These are phyloP conservation scores for Triglochin maritima DNA, from an alignment of 106 monocot genomes.

Conservation along the genomic window DNA sequence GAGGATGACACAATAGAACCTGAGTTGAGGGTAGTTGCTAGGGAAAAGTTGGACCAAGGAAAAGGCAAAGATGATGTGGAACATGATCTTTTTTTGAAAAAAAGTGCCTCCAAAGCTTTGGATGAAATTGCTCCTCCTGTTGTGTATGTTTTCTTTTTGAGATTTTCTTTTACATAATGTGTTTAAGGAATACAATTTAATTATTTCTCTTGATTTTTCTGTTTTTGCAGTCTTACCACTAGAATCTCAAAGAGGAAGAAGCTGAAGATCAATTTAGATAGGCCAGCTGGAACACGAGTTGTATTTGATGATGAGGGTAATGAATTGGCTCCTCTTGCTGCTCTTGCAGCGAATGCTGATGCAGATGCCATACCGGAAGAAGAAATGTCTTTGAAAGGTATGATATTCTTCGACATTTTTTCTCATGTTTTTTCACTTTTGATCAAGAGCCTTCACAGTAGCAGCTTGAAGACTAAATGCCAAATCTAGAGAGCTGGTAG, in stretches of 20 bases:
- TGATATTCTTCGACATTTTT: background rate
- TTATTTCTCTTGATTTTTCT: conserved; percentile 5
- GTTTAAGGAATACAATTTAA: background rate
- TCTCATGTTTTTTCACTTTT: too few relatives aligned
- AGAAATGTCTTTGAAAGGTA: conserved; percentile 1
- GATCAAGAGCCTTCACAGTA: too few relatives aligned
- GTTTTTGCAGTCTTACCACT: conserved; percentile 29
- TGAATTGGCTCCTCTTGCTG: conserved; percentile 58
- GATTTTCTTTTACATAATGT: background rate
- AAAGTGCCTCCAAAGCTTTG: conserved; percentile 16
- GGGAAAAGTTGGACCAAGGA: background rate
- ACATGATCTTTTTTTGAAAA: conserved; percentile 45
- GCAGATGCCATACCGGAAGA: background rate
- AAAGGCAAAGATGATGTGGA: conserved; percentile 21
- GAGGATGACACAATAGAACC: background rate
- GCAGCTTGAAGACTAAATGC: too few relatives aligned
- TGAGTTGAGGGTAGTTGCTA: conserved; percentile 6
- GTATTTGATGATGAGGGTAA: conserved; percentile 89
- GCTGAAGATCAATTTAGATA: conserved; percentile 81
- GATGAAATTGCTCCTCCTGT: conserved; percentile 17
- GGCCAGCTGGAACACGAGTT: conserved; percentile 65
- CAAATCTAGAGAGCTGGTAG: too few relatives aligned
- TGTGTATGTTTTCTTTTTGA: conserved; percentile 21
- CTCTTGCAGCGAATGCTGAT: conserved; percentile 28
- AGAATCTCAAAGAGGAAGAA: conserved; percentile 68